Base-by-base conservation (phyloP, 805 yeast species). In the Saccharomycopsis sp. region DNA sequence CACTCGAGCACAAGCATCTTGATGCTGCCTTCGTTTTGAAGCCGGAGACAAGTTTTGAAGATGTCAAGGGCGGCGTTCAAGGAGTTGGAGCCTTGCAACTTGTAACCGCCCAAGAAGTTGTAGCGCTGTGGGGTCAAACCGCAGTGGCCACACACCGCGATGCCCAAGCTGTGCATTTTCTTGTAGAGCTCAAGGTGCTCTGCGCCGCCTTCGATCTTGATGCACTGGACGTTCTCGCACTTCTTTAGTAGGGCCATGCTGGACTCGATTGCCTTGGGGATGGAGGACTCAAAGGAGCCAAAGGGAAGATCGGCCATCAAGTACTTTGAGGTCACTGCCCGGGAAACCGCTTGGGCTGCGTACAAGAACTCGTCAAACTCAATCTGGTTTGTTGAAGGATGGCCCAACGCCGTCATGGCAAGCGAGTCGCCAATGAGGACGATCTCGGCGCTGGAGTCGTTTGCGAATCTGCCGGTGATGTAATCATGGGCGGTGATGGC, bases 121-220 rank as follows among this genome's bases (percentile, higher is more conserved):
- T 77, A 77, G 32, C 84, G 71, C 57, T 92, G 97, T 2, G 98
- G 98, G 3, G 95, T 85, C 23, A 89, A 64, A 0, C 98, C 98
- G 22, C 85, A 74, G 58, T 89, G 98, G 1, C 94, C 96, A 62
- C 85, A 69, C 2, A 87, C 87, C 0, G 96, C 94, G 7, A 89
- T 77, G 1, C 97, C 97, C 13, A 79, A 65, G 4, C 68, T 56
- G 1, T 77, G 67, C 15, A 89, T 59, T 45, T 68, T 69, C 42
- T 59, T 52, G 7, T 92, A 71, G 1, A 80, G 72, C 3, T 62
- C 61, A 2, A 69, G 63, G 2, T 69, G 70, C 42, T 73, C 77
- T 30, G 54, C 60, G 0, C 92, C 88, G 5, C 95, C 94, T 61
- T 92, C 98, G 9, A 92, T 54, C 56, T 92, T 89, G 43, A 89